Base-by-base conservation (phyloP, 78 protist species). In the Isochrysis galbana region DNA sequence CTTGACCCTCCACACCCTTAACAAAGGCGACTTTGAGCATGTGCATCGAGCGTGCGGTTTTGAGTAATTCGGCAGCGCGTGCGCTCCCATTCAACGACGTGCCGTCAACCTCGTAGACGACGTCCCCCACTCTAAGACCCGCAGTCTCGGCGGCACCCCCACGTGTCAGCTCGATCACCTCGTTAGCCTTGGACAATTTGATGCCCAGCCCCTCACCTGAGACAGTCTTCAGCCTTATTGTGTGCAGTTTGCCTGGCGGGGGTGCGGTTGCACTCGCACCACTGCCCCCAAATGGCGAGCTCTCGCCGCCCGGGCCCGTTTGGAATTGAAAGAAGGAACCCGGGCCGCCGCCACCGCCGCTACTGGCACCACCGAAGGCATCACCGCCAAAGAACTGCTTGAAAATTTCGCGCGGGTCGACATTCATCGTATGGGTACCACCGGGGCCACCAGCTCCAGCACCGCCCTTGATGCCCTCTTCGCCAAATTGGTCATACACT, bases 381-480 rank as follows among this genome's bases (percentile, higher is more conserved):
- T 77, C 84, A 29, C 47, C 46, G 32, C 47, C 84, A 32, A 77
- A 77, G 84, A 77, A 77, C 84, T 77, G 84, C 84, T 77, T 77
- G 84, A 77, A 77, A 23, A 77, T 77, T 46, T 77, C 84, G 19
- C 44, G 14, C 46, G 84, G 84, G 23, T 77, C 84, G 22, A 77
- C 22, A 7, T 22, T 26, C 42, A 23, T 34, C 44, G 44, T 41
- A 23, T 2, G 7, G 74, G 7, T 11, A 2, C 74, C 74, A 2
- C 74, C 74, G 74, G 3, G 3, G 2, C 42, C 42, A 7, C 46
- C 46, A 10, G 32, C 47, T 5, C 47, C 88, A 39, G 61, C 23
- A n/a, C 48, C 48, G 48, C 91, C 91, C 47, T 46, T 55, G 34
- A 88, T 61, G 19, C 89, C 92, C 44, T 51, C 84, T 55, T 89